These are phyloP conservation scores for Pyrenopolyporus hunteri DNA, from an alignment of 495 filamentous ascomycete species.

Conservation along the genomic window DNA sequence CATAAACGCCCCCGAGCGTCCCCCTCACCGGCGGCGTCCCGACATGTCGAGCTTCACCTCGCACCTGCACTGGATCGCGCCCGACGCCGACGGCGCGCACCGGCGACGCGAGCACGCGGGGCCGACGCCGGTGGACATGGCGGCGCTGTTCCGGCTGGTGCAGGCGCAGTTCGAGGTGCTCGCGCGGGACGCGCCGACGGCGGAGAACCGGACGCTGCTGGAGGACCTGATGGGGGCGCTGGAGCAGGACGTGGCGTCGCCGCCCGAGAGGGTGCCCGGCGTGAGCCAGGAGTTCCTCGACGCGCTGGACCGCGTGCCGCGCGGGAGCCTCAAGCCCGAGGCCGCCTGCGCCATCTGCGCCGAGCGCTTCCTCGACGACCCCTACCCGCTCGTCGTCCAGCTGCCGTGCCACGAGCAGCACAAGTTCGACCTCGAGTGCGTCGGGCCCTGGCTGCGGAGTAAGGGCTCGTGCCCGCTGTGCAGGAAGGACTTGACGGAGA, in stretches of 20 bases:
- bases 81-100: constrained; percentile 43
- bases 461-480: constrained; percentile 91
- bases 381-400: constrained; percentile 81
- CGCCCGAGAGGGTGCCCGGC: constrained; percentile 72
- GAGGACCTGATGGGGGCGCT: constrained; percentile 66
- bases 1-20: constrained; percentile 54
- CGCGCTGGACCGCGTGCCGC: constrained; percentile 77
- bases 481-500: constrained; percentile 76
- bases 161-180: constrained; percentile 57
- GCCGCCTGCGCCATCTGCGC: constrained; percentile 88
- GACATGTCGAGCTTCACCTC: constrained; percentile 90
- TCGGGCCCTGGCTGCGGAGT: constrained; percentile 88
- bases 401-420: constrained; percentile 84
- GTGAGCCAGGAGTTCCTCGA: constrained; percentile 83
- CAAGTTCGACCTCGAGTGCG: constrained; percentile 90
- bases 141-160: constrained; percentile 62
- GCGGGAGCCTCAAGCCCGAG: constrained; percentile 65
- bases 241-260: constrained; percentile 65
- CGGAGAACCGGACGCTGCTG: constrained; percentile 67
- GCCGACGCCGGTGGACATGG: constrained; percentile 74
- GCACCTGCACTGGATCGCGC: constrained; percentile 69
- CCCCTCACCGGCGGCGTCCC: constrained; percentile 65
- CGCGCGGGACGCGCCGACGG: constrained; percentile 53
- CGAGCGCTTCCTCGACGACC: constrained; percentile 80
- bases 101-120: constrained; percentile 63